A percentile compares a stretch with the other conserved stretches of the same genome.
phyloP scores from a whole-genome alignment of 495 filamentous ascomycete species.

The Tuber umbilicatum region DNA sequence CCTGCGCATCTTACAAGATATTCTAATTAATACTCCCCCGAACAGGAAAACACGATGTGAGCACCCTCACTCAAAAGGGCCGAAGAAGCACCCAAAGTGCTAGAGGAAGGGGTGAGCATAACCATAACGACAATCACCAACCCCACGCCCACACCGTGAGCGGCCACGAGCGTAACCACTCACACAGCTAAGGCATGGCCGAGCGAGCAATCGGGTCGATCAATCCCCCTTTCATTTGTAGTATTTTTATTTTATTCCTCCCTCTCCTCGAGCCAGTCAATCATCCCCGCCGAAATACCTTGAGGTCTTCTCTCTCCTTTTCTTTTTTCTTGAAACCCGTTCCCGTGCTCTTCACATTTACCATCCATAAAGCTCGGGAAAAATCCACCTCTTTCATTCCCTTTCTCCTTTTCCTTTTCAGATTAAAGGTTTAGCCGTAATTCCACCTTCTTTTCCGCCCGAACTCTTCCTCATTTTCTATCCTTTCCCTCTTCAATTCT shows the following conservation, averaged over 20 bases:
- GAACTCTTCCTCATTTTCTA: not conserved
- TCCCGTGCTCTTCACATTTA: conserved; percentile 11
- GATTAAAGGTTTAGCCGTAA: not conserved
- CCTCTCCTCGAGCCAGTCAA: conserved; percentile 13
- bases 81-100: conserved; percentile 27
- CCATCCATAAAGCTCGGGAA: conserved; percentile 20
- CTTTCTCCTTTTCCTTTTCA: conserved; percentile 11
- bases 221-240: conserved; percentile 29
- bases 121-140: conserved; percentile 2
- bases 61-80: conserved; percentile 46
- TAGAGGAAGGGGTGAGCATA: conserved; percentile 21
- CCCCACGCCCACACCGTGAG: conserved; percentile 9
- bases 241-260: conserved; percentile 17
- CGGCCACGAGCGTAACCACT: conserved; percentile 24
- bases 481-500: not conserved
- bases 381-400: conserved; percentile 22
- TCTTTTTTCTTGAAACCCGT: not conserved
- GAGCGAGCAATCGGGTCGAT: conserved; percentile 11
- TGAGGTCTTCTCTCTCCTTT: conserved; percentile 12
- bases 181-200: conserved; percentile 24
- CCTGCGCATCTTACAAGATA: not conserved
- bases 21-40: conserved; percentile 36
- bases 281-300: conserved; percentile 7
- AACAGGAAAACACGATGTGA: conserved; percentile 69
- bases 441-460: not conserved